Evolutionary conservation across 805 yeast species (phyloP), one percentile per base, ranked within the genome.

Genomic region (Candida tibetensis): DNA sequence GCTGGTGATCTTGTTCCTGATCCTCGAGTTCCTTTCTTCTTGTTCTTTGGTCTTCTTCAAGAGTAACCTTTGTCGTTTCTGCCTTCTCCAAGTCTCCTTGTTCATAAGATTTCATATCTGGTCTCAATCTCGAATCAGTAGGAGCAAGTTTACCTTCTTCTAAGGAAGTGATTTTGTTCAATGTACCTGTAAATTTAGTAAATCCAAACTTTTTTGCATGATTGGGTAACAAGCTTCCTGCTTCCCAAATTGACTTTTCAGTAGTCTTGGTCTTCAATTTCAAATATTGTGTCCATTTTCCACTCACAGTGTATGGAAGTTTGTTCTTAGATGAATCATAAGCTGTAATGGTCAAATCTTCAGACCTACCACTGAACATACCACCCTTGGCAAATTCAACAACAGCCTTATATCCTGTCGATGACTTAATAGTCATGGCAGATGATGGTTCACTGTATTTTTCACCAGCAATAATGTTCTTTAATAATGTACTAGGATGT

Each of bases 391-490:
- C 83, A 66, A 86, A 93, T 36, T 77, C 83, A 14, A 86, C 80
- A 2, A 74, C 71, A 1, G 95, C 86, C 44, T 71, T 77, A 28
- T 73, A 69, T 0, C 95, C 95, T n/a, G 66, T 67, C 2, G 87
- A 77, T 2, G 89, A 77, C 32, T 76, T 73, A 2, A 93, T 71
- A 0, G 82, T 77, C 43, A 87, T 70, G 2, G 79, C 61, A 13
- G 86, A 81, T 2, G 74, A 69, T 1, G 99, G 99, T 56, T 93
- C 99, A 10, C 87, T 71, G 59, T 90, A 93, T 58, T 88, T 85
- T 52, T 93, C 99, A 17, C 99, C 98, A 1, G 97, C 96, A 51
- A 93, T 79, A 32, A 93, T 72, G 55, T 91, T 91, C 52, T 91
- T 82, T 50, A 93, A 64, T 51, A 86, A 72, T 0, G 95, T 81